A percentile compares a stretch with the other conserved stretches of the same genome.
These are phyloP conservation scores for Gracilaria gracilis DNA, from an alignment of 23 red algal species.

Conservation along the genomic window DNA sequence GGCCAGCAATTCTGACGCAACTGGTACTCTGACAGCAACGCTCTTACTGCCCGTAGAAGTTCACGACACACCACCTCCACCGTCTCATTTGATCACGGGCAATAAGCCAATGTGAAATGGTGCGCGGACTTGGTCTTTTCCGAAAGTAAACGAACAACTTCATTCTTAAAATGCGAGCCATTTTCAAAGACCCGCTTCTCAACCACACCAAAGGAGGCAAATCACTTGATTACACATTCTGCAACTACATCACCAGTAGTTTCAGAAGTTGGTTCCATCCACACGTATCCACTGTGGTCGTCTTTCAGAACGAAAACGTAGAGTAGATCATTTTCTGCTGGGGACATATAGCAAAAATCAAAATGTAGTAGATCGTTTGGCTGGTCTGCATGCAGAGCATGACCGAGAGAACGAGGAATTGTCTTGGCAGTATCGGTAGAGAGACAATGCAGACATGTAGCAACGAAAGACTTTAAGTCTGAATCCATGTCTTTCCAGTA, in stretches of 20 bases:
- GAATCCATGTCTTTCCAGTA: neutral
- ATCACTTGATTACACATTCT: neutral
- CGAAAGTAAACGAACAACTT: neutral
- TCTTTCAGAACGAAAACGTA: slow-evolving; percentile 46
- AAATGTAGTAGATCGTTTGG: slow-evolving; percentile 23
- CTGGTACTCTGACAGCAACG: slow-evolving; percentile 35
- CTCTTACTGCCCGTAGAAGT: neutral
- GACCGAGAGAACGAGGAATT: slow-evolving; percentile 4
- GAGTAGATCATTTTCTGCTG: neutral
- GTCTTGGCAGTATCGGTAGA: neutral
- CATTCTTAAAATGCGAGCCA: slow-evolving; percentile 46
- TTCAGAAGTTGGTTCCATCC: neutral
- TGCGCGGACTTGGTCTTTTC: neutral
- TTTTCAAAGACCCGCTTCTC: slow-evolving; percentile 26
- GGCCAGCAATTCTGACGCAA: neutral
- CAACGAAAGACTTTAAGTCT: slow-evolving; percentile 15
- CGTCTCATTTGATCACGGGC: slow-evolving; percentile 11
- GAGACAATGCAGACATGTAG: slow-evolving; percentile 24
- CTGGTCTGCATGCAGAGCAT: slow-evolving; percentile 9
- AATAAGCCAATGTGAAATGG: slow-evolving; percentile 16
- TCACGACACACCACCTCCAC: slow-evolving; percentile 27
- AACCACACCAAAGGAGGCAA: slow-evolving; percentile 2
- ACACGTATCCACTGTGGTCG: slow-evolving; percentile 36
- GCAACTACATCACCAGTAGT: neutral
- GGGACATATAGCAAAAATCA: slow-evolving; percentile 19